phyloP scores from a whole-genome alignment of 164 flowering plant genomes.

The Vitis rupestris region DNA sequence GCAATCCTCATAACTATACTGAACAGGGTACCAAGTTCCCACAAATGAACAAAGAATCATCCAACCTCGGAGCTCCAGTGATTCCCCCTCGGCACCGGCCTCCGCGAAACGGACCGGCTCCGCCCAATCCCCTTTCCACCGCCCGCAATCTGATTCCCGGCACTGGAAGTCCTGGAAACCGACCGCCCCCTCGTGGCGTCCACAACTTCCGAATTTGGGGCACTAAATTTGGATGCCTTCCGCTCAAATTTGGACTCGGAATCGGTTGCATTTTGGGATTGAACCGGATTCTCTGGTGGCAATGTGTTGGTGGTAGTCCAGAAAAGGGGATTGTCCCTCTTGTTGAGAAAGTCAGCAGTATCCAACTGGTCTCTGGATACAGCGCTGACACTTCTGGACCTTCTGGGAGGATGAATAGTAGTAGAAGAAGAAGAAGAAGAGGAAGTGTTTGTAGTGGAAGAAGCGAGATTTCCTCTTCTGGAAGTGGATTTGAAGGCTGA shows the following conservation, averaged over 20 bases:
- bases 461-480: conserved; percentile 29
- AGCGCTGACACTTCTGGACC: conserved; percentile 74
- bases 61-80: conserved; percentile 48
- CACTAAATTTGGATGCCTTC: neutral
- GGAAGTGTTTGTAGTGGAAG: neutral
- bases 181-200: conserved; percentile 59
- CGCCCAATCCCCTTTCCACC: conserved; percentile 34
- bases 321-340: conserved; percentile 74
- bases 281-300: conserved; percentile 15
- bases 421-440: conserved; percentile 11
- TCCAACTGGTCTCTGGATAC: conserved; percentile 25
- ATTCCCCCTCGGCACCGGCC: conserved; percentile 38
- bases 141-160: conserved; percentile 14
- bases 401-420: conserved; percentile 15
- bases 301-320: conserved; percentile 21
- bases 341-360: conserved; percentile 43
- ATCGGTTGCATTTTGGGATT: no score
- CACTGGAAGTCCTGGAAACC: conserved; percentile 31
- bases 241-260: neutral
- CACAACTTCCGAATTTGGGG: conserved; percentile 2
- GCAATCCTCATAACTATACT: no score
- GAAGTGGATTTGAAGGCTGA: conserved; percentile 66
- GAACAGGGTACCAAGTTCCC: no score
- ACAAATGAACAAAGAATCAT: no score
- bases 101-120: conserved; percentile 41